Percentiles rank a stretch among this genome's conserved stretches.
Conservation (phyloP, 164 flowering plant genomes). For the Macadamia tetraphylla region DNA sequence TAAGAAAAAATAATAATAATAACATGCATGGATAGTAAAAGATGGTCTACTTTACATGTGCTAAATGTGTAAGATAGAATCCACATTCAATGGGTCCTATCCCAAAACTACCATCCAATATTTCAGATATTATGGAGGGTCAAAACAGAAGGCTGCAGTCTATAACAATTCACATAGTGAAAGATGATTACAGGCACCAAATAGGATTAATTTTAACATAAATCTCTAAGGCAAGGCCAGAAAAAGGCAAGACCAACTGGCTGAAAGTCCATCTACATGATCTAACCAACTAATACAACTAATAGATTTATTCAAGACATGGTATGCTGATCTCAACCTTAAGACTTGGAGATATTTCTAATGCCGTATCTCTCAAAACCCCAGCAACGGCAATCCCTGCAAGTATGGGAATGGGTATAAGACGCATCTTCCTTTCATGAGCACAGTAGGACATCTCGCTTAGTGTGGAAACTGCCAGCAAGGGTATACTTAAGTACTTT, state of each 20-base stretch:
- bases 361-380: slow-evolving; percentile 41
- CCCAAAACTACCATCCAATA: too few relatives aligned
- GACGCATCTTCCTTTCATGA: slow-evolving; percentile 62
- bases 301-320: neutral
- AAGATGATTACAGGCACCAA: too few relatives aligned
- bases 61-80: too few relatives aligned
- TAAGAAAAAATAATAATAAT: too few relatives aligned
- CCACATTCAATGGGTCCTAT: too few relatives aligned
- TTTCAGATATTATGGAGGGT: too few relatives aligned
- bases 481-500: slow-evolving; percentile 58
- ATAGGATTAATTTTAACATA: too few relatives aligned
- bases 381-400: slow-evolving; percentile 64
- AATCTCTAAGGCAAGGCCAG: too few relatives aligned
- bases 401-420: slow-evolving; percentile 57
- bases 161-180: too few relatives aligned
- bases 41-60: neutral
- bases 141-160: too few relatives aligned
- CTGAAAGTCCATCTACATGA: neutral
- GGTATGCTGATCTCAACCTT: slow-evolving; percentile 37
- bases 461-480: slow-evolving; percentile 55
- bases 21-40: neutral
- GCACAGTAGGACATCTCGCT: slow-evolving; percentile 95
- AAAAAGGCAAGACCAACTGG: neutral
- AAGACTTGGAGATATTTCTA: slow-evolving; percentile 52
- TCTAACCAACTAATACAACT: neutral